phyloP scores from a whole-genome alignment of 2,329 filamentous ascomycete species.

The Rhinocladiella similis region DNA sequence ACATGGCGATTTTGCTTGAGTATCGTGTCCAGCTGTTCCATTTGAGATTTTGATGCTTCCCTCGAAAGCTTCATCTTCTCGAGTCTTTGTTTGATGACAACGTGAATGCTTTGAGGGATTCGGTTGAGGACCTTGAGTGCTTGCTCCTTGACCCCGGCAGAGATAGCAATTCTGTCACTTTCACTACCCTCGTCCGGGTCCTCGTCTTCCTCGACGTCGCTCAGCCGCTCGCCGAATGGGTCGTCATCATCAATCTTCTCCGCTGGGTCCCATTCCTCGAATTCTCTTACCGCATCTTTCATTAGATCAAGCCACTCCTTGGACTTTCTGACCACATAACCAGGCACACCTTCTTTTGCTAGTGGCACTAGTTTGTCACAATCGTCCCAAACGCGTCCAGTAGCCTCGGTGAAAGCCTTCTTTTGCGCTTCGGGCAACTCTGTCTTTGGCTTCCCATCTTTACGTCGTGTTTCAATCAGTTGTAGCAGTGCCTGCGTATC shows the following conservation, averaged over 20 bases:
- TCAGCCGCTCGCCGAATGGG: conserved; percentile 33
- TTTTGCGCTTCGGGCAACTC: conserved; percentile 37
- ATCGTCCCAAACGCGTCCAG: conserved; percentile 78
- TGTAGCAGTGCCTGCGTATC: conserved; percentile 64
- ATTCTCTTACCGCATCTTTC: conserved; percentile 78
- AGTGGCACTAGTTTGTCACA: conserved; percentile 73
- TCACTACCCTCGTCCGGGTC: conserved; percentile 25
- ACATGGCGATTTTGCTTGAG: conserved; percentile 37
- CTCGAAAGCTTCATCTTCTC: conserved; percentile 34
- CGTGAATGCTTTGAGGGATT: conserved; percentile 44
- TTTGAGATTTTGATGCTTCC: conserved; percentile 13
- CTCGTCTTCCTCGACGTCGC: conserved; percentile 32
- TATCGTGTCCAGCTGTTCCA: conserved; percentile 38
- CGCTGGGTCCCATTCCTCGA: conserved; percentile 85
- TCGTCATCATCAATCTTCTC: conserved; percentile 59
- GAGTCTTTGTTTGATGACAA: conserved; percentile 43
- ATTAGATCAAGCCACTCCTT: conserved; percentile 73
- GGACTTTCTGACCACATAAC: conserved; percentile 69
- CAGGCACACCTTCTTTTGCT: conserved; percentile 66
- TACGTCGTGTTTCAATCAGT: conserved; percentile 55
- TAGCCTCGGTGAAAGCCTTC: conserved; percentile 62
- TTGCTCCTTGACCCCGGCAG: conserved; percentile 43
- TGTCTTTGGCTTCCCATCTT: conserved; percentile 4
- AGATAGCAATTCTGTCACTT: conserved; percentile 34
- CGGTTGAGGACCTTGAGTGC: conserved; percentile 45